Base-by-base conservation (phyloP, 805 yeast species). In the Starmera dryadoides region DNA sequence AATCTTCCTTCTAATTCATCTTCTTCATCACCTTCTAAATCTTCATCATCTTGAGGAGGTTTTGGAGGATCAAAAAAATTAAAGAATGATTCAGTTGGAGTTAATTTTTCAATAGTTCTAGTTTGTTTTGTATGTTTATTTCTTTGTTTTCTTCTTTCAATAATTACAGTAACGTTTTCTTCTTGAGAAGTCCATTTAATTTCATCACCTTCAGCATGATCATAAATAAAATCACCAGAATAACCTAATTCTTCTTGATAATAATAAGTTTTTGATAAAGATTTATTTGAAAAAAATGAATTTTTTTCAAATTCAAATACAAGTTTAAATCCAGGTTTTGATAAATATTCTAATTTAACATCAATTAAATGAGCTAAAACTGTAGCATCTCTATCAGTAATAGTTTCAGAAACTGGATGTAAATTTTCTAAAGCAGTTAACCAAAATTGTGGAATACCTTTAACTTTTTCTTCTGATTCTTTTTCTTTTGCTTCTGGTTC, bases 141-240 rank as follows among this genome's bases (percentile, higher is more conserved):
- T 69, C 98, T 82, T 71, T 93, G 98, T 68, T 89, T 93, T 68
- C 97, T 81, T 74, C 86, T 85, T 70, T 91, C 97, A 42, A 93
- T 81, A 43, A 70, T 66, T 41, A 93, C 77, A 16, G 98, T 91
- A 38, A 86, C 88, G 58, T 93, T 91, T 45, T 70, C 69, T 49
- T 82, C 94, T 53, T 81, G 80, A 39, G 81, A 75, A 46, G 66
- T 68, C 98, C 98, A 93, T 50, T 82, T 68, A 59, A 93, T 85
- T 41, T 77, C 81, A 49, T 76, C 71, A 40, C 98, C 98, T 58
- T 86, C 94, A 11, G 98, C 98, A 59, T 86, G 95, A 64, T 91
- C 97, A 63, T 91, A 93, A 50, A 93, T 88, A 61, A 86, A 91
- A 62, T 93, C 98, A 25, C 98, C 97, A 23, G 89, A 81, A 63